A percentile compares a stretch with the other conserved stretches of the same genome.
Evolutionary conservation across 495 filamentous ascomycete genomes (phyloP).

Genomic region (Tirmania nivea): DNA sequence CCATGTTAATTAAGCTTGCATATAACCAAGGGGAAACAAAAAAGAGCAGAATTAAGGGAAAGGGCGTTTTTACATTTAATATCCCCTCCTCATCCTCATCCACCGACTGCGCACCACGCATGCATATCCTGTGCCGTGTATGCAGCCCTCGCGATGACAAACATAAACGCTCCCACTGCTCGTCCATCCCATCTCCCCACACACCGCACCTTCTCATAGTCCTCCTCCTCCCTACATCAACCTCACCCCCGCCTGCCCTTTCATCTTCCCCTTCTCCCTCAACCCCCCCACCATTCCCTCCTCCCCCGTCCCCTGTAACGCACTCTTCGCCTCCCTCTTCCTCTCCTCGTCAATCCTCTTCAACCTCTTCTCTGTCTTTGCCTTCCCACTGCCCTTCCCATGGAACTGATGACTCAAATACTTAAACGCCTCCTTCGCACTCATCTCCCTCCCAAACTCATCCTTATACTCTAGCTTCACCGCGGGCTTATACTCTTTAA

Average conservation of each 20-base stretch:
- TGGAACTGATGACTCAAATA: conserved; percentile 93
- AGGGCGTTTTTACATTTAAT: no score
- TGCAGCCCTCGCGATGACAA: no score
- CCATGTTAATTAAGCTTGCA: no score
- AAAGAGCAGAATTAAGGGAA: no score
- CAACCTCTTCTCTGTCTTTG: conserved; percentile 88
- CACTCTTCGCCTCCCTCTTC: conserved; percentile 57
- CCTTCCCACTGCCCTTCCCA: conserved; percentile 89
- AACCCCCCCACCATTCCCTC: conserved; percentile 65
- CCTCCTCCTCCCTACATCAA: conserved; percentile 33
- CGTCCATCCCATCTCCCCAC: no score
- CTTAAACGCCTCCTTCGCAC: conserved; percentile 90
- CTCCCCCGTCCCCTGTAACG: conserved; percentile 49
- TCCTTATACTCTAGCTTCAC: conserved; percentile 81
- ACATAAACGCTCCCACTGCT: no score
- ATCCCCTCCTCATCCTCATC: no score
- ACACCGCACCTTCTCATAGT: no score
- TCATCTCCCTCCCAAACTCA: conserved; percentile 62
- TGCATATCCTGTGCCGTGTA: no score
- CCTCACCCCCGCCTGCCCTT: conserved; percentile 70
- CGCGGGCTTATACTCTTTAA: conserved; percentile 71
- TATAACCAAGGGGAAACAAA: no score
- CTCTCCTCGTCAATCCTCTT: conserved; percentile 97
- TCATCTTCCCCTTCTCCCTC: conserved; percentile 57
- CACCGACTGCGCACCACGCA: no score